Base-by-base conservation (phyloP, 2,329 filamentous ascomycete genomes). In the Periconia macrospinosa region DNA sequence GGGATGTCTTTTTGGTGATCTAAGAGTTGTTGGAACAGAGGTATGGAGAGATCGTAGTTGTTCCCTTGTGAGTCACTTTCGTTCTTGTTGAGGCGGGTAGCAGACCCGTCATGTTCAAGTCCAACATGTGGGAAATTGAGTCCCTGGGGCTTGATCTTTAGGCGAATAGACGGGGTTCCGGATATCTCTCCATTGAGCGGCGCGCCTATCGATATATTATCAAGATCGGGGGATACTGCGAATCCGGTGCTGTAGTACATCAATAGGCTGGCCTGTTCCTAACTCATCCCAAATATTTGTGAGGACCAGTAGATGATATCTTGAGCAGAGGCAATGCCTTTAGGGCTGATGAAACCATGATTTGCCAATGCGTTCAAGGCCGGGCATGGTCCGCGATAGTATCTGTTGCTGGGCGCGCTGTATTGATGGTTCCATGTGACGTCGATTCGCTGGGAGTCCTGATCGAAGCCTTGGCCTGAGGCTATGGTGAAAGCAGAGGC, bases 301-400 rank as follows among this genome's bases (percentile, higher is more conserved):
- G 30, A 18, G 8, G 53, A 45, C 14, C 47, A 48, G 45, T 50
- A 49, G 45, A 53, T 45, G 15, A 58, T 17, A 33, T 58, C 37
- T 10, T 55, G 49, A 19, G 53, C 49, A 18, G 52, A 49, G 19
- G 54, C 53, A 18, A 56, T 33, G 14, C 53, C 54, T 40, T 56
- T 47, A 14, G 45, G 50, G 6, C 49, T 51, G 30, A 59, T 56
- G 43, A 47, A 56, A 15, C 47, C 48, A 42, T 59, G 56, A 48
- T 59, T 59, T 19, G 56, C 56, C 10, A 59, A 23, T 2, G 54
- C 50, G 37, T 59, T 59, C 41, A 59, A 45, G n/a, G 47, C 56
- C 13, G 56, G 53, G 30, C 56, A 59, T 2, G 56, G 50, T 11
- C 56, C 56, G 13, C 56, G 50, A 42, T 51, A 45, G 35, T 59